These are phyloP conservation scores for Aspergillus costaricaensis DNA, from an alignment of 2,329 filamentous ascomycete species.

Conservation along the genomic window DNA sequence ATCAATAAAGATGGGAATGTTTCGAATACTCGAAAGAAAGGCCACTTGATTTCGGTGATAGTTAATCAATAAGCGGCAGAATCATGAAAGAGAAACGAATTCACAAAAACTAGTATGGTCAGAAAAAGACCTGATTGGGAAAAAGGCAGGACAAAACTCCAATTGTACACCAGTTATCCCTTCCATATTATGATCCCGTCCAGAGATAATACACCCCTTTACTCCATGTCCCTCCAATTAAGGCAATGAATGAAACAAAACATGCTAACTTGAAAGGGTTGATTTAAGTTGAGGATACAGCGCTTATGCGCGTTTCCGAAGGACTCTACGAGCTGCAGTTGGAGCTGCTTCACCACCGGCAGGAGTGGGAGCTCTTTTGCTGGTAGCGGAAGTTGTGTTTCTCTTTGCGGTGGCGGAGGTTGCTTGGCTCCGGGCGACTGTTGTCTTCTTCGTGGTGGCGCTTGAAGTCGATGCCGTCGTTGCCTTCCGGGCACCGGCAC, in stretches of 20 bases:
- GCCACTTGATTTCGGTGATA: too few relatives aligned
- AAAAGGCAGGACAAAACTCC: background rate
- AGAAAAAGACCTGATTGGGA: background rate
- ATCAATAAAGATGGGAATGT: too few relatives aligned
- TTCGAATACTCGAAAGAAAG: too few relatives aligned
- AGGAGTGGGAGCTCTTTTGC: conserved; percentile 37
- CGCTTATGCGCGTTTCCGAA: conserved; percentile 43
- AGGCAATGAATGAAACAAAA: background rate
- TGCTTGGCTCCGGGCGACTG: conserved; percentile 31
- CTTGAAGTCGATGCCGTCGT: conserved; percentile 28
- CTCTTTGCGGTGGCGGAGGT: conserved; percentile 40
- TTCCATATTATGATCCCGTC: background rate
- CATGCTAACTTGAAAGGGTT: background rate
- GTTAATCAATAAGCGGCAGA: too few relatives aligned
- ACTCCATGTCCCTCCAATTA: background rate
- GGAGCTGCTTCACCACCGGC: conserved; percentile 34
- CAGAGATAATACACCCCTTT: background rate
- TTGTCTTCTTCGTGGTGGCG: conserved; percentile 33
- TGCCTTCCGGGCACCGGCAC: conserved; percentile 32
- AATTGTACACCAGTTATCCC: background rate
- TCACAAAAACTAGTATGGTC: background rate
- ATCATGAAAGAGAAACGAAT: background rate
- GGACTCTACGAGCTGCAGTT: conserved; percentile 38
- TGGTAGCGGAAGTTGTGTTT: conserved; percentile 31
- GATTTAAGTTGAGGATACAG: background rate